Percentiles rank a stretch among this genome's conserved stretches.
Evolutionary conservation across 1,284 basidiomycete genomes (phyloP).

Genomic region (Agaricales sp.): DNA sequence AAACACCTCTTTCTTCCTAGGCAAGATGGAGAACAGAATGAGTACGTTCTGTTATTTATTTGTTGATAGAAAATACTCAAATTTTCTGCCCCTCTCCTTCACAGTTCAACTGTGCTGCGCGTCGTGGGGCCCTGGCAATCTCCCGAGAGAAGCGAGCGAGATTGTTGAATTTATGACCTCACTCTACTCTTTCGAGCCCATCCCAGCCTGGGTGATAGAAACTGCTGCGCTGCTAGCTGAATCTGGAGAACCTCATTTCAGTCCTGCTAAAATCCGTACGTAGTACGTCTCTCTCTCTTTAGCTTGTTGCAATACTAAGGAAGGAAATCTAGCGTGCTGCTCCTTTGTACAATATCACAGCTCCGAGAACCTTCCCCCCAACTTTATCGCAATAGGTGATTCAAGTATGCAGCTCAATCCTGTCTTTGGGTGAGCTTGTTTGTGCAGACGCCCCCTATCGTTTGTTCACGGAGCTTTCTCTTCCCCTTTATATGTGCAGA

Average conservation of each 20-base stretch:
- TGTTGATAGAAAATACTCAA: not conserved
- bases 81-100: not conserved
- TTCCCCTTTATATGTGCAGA: too few relatives aligned
- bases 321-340: not conserved
- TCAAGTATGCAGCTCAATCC: constrained; percentile 1
- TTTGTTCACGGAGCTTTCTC: not conserved
- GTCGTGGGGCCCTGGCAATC: not conserved
- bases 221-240: not conserved
- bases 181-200: not conserved
- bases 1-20: not conserved
- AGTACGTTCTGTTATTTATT: not conserved
- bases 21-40: not conserved
- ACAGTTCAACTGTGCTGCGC: not conserved
- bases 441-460: too few relatives aligned
- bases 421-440: not conserved
- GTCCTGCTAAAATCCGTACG: not conserved
- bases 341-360: constrained; percentile 1
- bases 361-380: not conserved
- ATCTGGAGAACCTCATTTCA: not conserved
- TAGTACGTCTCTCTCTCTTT: not conserved
- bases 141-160: not conserved
- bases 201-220: not conserved
- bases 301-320: not conserved
- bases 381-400: constrained; percentile 2
- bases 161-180: not conserved